Evolutionary conservation across 2,329 filamentous ascomycete species (phyloP).

Genomic region (Dendryphion nanum): DNA sequence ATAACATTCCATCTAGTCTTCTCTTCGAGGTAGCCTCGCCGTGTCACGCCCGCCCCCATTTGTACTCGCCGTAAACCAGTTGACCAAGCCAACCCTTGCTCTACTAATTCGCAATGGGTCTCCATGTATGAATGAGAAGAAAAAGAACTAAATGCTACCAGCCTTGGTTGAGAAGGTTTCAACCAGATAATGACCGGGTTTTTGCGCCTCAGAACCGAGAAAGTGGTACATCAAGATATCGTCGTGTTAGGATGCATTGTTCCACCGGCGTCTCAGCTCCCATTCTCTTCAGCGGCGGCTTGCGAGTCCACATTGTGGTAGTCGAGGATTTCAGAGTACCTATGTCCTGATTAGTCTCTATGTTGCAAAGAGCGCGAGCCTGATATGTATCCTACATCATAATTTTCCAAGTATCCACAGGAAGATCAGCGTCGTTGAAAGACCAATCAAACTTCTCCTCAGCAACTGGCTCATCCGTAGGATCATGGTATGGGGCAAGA

Average conservation of each 20-base stretch:
- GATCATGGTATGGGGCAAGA: slow-evolving; percentile 94
- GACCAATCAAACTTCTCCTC: slow-evolving; percentile 99
- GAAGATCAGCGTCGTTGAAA: slow-evolving; percentile 96
- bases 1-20: neutral
- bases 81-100: neutral
- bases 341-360: slow-evolving; percentile 41
- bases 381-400: slow-evolving; percentile 77
- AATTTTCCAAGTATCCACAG: slow-evolving; percentile 99
- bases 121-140: too few species aligned
- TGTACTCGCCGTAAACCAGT: neutral
- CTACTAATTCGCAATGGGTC: neutral
- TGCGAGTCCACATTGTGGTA: slow-evolving; percentile 85
- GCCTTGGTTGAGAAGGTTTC: too few species aligned
- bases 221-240: too few species aligned
- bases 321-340: slow-evolving; percentile 98
- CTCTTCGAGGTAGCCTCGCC: neutral
- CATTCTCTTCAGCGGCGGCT: slow-evolving; percentile 31
- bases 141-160: too few species aligned
- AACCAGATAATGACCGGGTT: too few species aligned
- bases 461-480: slow-evolving; percentile 90
- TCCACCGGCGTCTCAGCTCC: slow-evolving; percentile 31
- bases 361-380: neutral
- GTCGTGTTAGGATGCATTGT: too few species aligned
- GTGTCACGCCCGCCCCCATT: neutral
- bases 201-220: too few species aligned